Base-by-base conservation (phyloP, 1,139 yeast genomes). In the Saccharomyces hybrid region DNA sequence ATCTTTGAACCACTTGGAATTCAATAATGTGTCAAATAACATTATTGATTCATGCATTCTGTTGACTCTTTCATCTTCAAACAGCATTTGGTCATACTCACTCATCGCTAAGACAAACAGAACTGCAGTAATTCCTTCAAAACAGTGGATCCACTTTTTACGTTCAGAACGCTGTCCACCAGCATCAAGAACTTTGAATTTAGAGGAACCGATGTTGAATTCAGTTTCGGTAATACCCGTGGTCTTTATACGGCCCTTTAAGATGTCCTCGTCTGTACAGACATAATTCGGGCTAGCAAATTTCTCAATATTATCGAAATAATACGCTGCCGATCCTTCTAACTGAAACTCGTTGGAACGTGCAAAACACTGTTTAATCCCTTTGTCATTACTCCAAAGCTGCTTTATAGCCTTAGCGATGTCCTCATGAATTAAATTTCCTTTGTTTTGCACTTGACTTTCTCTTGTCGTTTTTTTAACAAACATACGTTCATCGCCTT, bases 161-260 rank as follows among this genome's bases (percentile, higher is more conserved):
- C 99, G 79, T 71, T 93, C 99, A 47, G 91, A 83, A 56, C 99
- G 77, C 31, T 93, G 99, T 1, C 99, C 99, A 51, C 99, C 99
- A 4, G 97, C 98, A 74, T 93, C 99, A 55, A 90, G 75, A 50
- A 95, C 88, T 63, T 82, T 83, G 66, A 91, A 84, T 58, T 78
- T 83, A 55, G 81, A 77, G 9, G 84, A 75, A 61, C 86, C 78
- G 57, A 91, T 82, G 56, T 78, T 77, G 71, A 95, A 91, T 55
- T 78, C 79, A 5, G 96, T 88, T 67, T 93, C 97, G 1, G 96
- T 87, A 51, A 93, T 89, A 0, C 99, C 99, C 0, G 97, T 90
- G 7, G 99, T 93, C 72, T 91, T 93, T 64, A 93, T 88, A 48
- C 99, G 77, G 2, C 98, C 98, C 63, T 82, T 85, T 58, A 93